Conservation (phyloP, 106 monocot species). For the Phalaenopsis aphrodite region DNA sequence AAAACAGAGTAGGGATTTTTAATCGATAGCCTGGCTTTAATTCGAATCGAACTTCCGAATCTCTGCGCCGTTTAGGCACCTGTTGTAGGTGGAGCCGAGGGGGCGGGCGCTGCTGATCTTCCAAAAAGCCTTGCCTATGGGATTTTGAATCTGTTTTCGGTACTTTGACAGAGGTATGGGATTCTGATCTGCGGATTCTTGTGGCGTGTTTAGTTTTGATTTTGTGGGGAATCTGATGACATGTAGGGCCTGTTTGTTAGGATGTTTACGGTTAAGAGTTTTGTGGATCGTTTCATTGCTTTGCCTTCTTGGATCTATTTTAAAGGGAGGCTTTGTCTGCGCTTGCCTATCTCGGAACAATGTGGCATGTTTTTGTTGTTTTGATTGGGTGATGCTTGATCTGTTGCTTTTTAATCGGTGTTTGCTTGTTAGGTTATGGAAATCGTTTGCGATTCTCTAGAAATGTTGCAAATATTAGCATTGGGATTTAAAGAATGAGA, state of each 20-base stretch:
- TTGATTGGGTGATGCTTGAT: neutral
- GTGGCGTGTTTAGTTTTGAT: neutral
- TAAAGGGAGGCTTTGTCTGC: neutral
- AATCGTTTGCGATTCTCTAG: too few relatives aligned
- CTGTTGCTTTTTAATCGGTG: neutral
- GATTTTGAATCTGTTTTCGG: neutral
- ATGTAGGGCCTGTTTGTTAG: neutral
- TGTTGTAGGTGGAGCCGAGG: neutral
- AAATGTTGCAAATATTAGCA: too few relatives aligned
- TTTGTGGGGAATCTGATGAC: neutral
- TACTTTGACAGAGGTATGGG: neutral
- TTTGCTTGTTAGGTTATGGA: neutral
- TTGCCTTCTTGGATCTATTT: neutral
- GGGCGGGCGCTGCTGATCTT: neutral
- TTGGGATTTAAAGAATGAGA: too few relatives aligned
- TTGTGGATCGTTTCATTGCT: neutral
- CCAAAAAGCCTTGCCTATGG: neutral
- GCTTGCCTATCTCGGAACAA: neutral
- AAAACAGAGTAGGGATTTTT: neutral
- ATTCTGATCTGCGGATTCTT: neutral
- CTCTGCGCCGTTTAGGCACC: neutral
- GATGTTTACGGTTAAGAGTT: neutral
- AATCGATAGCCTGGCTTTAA: neutral
- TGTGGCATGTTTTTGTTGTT: neutral
- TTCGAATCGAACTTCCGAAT: neutral